Conservation (phyloP, 192 early-diverging fungal genomes). For the Glomus cerebriforme region DNA sequence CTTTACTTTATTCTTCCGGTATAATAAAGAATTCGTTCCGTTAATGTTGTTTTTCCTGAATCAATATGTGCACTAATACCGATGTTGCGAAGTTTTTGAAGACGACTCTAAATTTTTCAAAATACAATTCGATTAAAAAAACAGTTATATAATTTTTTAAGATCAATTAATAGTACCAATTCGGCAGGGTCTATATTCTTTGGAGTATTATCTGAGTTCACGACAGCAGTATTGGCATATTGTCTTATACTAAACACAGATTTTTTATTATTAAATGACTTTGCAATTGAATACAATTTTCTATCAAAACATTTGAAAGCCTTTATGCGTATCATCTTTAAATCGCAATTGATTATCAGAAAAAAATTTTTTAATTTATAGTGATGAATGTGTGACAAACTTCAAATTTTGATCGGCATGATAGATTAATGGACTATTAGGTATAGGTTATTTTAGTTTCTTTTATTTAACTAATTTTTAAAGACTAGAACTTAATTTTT, state of each 20-base stretch:
- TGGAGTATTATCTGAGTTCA: not conserved
- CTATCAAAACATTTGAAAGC: not conserved
- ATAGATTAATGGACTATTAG: no score
- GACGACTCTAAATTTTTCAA: slow-evolving; percentile 43
- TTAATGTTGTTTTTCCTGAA: slow-evolving; percentile 85
- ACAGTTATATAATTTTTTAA: no score
- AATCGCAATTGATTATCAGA: no score
- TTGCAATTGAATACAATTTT: not conserved
- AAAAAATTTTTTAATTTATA: no score
- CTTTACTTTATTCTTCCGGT: slow-evolving; percentile 82
- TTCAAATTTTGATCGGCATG: no score
- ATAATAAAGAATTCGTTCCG: slow-evolving; percentile 82
- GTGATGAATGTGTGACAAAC: no score
- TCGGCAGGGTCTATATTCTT: not conserved
- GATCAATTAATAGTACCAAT: not conserved
- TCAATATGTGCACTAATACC: slow-evolving; percentile 90
- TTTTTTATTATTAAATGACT: not conserved
- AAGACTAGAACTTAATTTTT: no score
- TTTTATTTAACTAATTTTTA: no score
- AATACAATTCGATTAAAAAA: no score
- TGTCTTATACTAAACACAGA: not conserved
- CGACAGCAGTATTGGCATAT: not conserved
- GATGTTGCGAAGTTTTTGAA: slow-evolving; percentile 76
- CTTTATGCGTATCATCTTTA: not conserved
- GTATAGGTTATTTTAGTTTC: no score